A percentile compares a stretch with the other conserved stretches of the same genome.
Conservation (phyloP, 75 land plant genomes). For the Chamaecyparis obtusa region DNA sequence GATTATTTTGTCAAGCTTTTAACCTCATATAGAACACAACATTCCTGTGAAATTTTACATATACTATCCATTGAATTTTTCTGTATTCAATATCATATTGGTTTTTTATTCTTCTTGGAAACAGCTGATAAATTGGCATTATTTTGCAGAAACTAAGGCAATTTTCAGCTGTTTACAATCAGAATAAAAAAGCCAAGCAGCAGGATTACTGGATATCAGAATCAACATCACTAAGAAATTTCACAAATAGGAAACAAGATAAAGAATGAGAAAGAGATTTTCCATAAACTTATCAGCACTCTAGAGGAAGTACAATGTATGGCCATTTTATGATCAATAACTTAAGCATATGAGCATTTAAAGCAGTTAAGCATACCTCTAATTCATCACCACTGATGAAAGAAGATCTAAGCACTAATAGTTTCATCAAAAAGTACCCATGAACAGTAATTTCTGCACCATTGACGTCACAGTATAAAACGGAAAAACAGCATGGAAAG, state of each 20-base stretch:
- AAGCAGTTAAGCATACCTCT: background rate
- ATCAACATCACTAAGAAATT: background rate
- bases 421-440: background rate
- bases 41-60: too few species aligned
- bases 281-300: background rate
- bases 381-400: background rate
- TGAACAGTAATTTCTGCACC: background rate
- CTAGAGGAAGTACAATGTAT: background rate
- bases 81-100: too few species aligned
- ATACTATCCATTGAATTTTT: too few species aligned
- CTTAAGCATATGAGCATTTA: background rate
- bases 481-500: background rate
- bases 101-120: too few species aligned
- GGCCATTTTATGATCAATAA: background rate
- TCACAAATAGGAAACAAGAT: background rate
- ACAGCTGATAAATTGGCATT: too few species aligned
- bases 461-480: background rate
- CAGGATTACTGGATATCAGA: background rate
- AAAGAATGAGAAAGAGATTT: too few species aligned
- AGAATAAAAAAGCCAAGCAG: background rate
- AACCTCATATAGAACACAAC: background rate
- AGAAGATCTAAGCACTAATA: background rate
- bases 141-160: background rate
- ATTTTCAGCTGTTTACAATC: background rate
- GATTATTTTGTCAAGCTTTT: background rate